Conservation (phyloP, 1,284 basidiomycete species). For the Gomphus bonarii region DNA sequence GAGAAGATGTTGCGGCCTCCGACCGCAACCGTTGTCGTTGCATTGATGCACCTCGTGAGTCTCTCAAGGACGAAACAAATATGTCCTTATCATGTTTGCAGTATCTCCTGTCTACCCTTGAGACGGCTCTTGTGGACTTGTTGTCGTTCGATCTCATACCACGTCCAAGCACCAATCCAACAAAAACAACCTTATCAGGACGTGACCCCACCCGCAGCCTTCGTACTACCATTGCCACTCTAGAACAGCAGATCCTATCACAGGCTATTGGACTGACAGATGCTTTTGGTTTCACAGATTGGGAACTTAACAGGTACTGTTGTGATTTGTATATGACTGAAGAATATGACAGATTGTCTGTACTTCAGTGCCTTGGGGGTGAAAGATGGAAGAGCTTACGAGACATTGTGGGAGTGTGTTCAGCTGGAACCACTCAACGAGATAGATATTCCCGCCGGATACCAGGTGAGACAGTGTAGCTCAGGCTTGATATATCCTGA, state of each 20-base stretch:
- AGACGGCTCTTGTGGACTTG: conserved; percentile 44
- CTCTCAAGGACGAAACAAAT: background rate
- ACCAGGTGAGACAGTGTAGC: conserved; percentile 31
- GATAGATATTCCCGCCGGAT: conserved; percentile 39
- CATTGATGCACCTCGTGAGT: conserved; percentile 43
- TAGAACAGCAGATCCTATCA: conserved; percentile 47
- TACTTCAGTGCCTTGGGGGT: conserved; percentile 47
- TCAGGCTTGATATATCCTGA: background rate
- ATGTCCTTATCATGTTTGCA: conserved; percentile 17
- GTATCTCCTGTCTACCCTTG: conserved; percentile 55
- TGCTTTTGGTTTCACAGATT: conserved; percentile 69
- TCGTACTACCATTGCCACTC: conserved; percentile 39
- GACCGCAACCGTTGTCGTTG: conserved; percentile 29
- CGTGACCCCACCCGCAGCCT: conserved; percentile 39
- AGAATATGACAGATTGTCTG: background rate
- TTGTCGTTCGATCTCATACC: conserved; percentile 42
- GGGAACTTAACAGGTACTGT: conserved; percentile 60
- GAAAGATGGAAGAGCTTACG: conserved; percentile 58
- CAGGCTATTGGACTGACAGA: conserved; percentile 65
- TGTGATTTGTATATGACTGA: background rate
- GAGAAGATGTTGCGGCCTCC: conserved; percentile 17
- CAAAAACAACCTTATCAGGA: background rate
- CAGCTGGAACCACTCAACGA: conserved; percentile 58
- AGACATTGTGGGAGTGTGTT: conserved; percentile 54
- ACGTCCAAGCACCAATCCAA: background rate